Percentiles rank a stretch among this genome's conserved stretches.
Conservation (phyloP, 1,139 yeast species). For the Lodderomyces orthopsilosis region DNA sequence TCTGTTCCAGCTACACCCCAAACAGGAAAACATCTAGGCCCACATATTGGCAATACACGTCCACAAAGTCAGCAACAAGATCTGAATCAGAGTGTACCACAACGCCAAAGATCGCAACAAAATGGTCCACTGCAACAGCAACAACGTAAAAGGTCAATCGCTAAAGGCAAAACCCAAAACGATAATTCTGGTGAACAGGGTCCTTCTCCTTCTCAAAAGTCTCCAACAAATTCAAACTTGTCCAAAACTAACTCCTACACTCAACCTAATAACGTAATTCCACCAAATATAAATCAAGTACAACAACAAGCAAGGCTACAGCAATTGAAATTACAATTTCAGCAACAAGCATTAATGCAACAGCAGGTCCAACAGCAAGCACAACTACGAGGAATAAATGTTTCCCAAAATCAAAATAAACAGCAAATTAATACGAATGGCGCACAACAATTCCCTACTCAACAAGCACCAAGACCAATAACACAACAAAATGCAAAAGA, state of each 20-base stretch:
- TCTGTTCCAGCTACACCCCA: not conserved
- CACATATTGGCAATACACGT: not conserved
- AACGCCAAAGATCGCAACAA: constrained; percentile 15
- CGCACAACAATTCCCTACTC: not conserved
- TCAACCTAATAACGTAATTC: constrained; percentile 5
- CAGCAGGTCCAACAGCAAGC: constrained; percentile 11
- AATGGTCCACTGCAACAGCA: constrained; percentile 15
- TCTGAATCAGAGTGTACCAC: constrained; percentile 7
- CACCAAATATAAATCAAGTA: constrained; percentile 11
- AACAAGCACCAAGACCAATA: not conserved
- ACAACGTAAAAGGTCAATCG: not conserved
- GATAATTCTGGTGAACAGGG: not conserved
- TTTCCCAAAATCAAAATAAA: not conserved
- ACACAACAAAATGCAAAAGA: not conserved
- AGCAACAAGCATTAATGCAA: constrained; percentile 14
- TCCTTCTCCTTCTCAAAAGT: constrained; percentile 12
- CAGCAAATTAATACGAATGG: not conserved
- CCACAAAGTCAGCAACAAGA: not conserved
- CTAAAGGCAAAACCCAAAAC: not conserved
- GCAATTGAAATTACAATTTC: constrained; percentile 17
- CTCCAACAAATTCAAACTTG: constrained; percentile 14
- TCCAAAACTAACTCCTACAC: not conserved
- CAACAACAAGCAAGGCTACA: constrained; percentile 17
- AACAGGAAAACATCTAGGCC: not conserved
- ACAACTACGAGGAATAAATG: constrained; percentile 1